These are phyloP conservation scores for Typha latifolia DNA, from an alignment of 176 grass and related monocot species.

Conservation along the genomic window DNA sequence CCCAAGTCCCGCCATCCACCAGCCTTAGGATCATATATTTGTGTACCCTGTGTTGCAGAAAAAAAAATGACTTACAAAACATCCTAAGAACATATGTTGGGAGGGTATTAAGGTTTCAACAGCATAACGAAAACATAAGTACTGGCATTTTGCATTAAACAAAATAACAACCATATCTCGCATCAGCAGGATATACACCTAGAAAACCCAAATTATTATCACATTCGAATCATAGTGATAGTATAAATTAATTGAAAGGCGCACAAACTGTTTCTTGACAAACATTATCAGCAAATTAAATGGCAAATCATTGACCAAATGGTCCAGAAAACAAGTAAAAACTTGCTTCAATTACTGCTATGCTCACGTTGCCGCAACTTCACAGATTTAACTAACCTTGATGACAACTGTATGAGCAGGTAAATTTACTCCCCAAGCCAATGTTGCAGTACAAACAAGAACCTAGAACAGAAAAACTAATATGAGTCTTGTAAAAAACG, in stretches of 20 bases:
- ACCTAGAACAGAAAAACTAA: conserved; percentile 42
- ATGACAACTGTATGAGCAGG: conserved; percentile 98
- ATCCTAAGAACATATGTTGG: neutral
- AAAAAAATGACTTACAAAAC: neutral
- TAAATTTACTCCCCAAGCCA: conserved; percentile 97
- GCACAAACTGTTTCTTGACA: no score
- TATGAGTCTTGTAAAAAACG: neutral
- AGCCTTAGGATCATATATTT: conserved; percentile 95
- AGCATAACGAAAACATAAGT: neutral
- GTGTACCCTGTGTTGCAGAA: conserved; percentile 50
- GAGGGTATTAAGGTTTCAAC: neutral
- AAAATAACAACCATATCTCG: no score
- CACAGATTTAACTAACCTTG: conserved; percentile 39
- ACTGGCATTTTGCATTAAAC: no score
- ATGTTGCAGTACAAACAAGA: conserved; percentile 97
- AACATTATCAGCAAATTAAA: no score
- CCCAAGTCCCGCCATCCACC: conserved; percentile 91
- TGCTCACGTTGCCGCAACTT: neutral
- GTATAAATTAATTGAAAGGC: no score
- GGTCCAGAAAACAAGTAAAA: no score
- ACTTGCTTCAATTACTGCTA: neutral
- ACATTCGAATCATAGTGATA: no score
- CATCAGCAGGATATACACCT: no score
- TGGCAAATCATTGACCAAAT: no score
- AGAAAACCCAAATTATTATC: no score